Conservation (phyloP, 352 stramenopile genomes). For the Phytophthora macrochlamydospora region DNA sequence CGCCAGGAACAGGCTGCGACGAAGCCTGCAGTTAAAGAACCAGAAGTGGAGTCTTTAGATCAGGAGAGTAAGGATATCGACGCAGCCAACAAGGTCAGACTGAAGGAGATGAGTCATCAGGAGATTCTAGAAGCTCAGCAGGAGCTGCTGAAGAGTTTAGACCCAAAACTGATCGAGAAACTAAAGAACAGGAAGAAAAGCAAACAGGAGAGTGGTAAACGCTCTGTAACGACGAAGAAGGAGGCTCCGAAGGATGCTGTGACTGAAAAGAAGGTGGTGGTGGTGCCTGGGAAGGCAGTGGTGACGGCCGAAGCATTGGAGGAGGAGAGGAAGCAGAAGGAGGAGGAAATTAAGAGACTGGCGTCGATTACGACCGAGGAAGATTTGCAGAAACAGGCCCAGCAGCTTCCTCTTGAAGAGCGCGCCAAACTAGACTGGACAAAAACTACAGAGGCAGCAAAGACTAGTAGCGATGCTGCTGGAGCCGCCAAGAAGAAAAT, state of each 20-base stretch:
- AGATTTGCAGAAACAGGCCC: slow-evolving; percentile 49
- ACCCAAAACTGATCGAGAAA: slow-evolving; percentile 70
- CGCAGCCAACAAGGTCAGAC: slow-evolving; percentile 51
- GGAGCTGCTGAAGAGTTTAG: slow-evolving; percentile 61
- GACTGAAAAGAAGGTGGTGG: slow-evolving; percentile 21
- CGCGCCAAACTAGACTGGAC: slow-evolving; percentile 85
- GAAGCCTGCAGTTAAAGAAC: background rate
- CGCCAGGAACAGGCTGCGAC: slow-evolving; percentile 17
- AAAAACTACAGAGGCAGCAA: slow-evolving; percentile 22
- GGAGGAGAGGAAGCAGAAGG: slow-evolving; percentile 16
- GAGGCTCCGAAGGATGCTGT: slow-evolving; percentile 1
- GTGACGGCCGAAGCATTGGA: slow-evolving; percentile 12
- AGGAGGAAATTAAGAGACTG: slow-evolving; percentile 45
- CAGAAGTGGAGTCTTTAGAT: slow-evolving; percentile 20
- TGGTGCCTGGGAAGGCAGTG: slow-evolving; percentile 18
- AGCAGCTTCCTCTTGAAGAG: slow-evolving; percentile 65
- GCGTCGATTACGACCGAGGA: slow-evolving; percentile 68
- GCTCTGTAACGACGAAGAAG: slow-evolving; percentile 2
- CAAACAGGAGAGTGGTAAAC: slow-evolving; percentile 1
- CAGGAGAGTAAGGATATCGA: slow-evolving; percentile 61
- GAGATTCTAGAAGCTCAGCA: slow-evolving; percentile 80
- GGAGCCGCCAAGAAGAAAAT: slow-evolving; percentile 11
- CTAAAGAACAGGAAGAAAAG: slow-evolving; percentile 45
- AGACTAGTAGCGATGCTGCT: slow-evolving; percentile 10
- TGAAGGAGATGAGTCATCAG: slow-evolving; percentile 65